Conservation (phyloP, 2,329 filamentous ascomycete species). For the Fusarium sp. region DNA sequence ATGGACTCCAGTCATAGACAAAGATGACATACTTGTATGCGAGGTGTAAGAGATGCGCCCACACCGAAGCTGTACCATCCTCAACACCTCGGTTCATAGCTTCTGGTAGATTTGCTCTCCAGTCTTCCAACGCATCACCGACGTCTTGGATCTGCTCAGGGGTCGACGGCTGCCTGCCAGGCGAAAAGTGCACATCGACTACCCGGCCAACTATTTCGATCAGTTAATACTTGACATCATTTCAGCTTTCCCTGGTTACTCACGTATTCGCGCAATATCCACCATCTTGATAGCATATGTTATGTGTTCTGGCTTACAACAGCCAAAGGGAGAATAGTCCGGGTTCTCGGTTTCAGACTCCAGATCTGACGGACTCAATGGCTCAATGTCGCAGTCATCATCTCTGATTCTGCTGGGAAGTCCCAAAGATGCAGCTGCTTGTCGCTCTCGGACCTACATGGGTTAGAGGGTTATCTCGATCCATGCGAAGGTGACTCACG, state of each 20-base stretch:
- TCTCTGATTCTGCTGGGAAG: constrained; percentile 54
- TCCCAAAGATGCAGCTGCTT: constrained; percentile 52
- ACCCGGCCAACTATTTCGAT: constrained; percentile 47
- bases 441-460: constrained; percentile 51
- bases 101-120: constrained; percentile 50
- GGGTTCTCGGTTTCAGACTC: constrained; percentile 45
- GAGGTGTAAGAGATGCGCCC: constrained; percentile 53
- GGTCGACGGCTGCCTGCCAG: constrained; percentile 47
- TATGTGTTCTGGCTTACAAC: constrained; percentile 49
- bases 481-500: constrained; percentile 46
- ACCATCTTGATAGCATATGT: constrained; percentile 55
- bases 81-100: constrained; percentile 48
- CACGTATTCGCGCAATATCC: constrained; percentile 51
- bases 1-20: background rate
- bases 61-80: constrained; percentile 50
- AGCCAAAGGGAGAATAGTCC: constrained; percentile 44
- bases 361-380: constrained; percentile 47
- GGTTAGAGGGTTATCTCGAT: background rate
- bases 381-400: constrained; percentile 55
- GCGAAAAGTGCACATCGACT: constrained; percentile 53
- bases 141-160: constrained; percentile 46
- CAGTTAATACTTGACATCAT: background rate
- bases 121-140: constrained; percentile 48
- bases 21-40: constrained; percentile 50
- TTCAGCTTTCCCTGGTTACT: constrained; percentile 3